Evolutionary conservation across 768 basidiomycete genomes (phyloP).

Genomic region (Leccinum rimulosum): DNA sequence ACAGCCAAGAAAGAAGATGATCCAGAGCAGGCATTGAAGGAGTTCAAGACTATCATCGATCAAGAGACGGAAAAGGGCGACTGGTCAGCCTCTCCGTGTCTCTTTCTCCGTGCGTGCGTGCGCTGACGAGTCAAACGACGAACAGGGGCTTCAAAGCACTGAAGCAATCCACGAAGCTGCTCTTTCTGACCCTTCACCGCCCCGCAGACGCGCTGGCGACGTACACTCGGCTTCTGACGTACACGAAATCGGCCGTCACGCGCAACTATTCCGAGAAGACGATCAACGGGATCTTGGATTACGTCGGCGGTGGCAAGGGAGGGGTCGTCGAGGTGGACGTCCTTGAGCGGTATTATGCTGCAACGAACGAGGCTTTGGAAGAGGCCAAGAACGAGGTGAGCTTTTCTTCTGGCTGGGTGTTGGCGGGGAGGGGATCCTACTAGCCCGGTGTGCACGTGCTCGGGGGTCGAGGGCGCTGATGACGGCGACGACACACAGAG

Average conservation of each 20-base stretch:
- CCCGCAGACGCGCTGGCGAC: conserved; percentile 84
- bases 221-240: conserved; percentile 83
- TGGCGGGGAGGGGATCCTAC: not conserved
- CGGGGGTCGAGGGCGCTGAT: not conserved
- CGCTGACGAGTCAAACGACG: not conserved
- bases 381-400: conserved; percentile 95
- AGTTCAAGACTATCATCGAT: conserved; percentile 85
- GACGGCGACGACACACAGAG: conserved; percentile 47
- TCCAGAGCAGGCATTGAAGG: conserved; percentile 87
- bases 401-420: not conserved
- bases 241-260: conserved; percentile 94
- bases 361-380: conserved; percentile 81
- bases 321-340: conserved; percentile 79
- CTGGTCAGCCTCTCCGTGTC: conserved; percentile 54
- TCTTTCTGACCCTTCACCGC: conserved; percentile 75
- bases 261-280: conserved; percentile 97
- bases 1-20: conserved; percentile 92
- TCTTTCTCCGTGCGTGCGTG: not conserved
- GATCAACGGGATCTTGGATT: conserved; percentile 97
- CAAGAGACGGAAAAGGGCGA: conserved; percentile 92
- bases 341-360: conserved; percentile 94
- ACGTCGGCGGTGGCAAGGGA: conserved; percentile 88
- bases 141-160: conserved; percentile 97
- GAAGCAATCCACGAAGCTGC: conserved; percentile 94
- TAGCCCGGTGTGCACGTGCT: not conserved